Conservation (phyloP, 495 filamentous ascomycete genomes). For the Penicillium roqueforti region DNA sequence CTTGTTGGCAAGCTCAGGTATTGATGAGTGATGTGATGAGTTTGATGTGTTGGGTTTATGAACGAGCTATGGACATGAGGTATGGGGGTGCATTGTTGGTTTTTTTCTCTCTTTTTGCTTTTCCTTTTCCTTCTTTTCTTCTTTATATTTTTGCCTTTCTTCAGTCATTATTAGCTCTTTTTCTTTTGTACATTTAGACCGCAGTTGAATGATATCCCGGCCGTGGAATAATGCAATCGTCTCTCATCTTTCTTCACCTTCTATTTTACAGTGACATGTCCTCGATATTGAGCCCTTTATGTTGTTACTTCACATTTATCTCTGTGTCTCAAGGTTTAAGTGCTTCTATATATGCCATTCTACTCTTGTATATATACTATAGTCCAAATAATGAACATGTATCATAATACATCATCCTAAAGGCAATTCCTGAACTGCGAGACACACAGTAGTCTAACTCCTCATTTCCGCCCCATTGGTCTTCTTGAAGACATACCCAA, state of each 20-base stretch:
- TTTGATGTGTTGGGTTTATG: background rate
- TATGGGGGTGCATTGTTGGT: slow-evolving; percentile 4
- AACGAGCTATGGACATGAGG: slow-evolving; percentile 7
- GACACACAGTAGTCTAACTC: background rate
- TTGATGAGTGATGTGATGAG: slow-evolving; percentile 20
- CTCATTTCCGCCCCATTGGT: slow-evolving; percentile 30
- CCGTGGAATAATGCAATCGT: background rate
- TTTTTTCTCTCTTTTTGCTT: slow-evolving; percentile 1
- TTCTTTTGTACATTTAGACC: slow-evolving; percentile 17
- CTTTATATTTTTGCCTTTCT: slow-evolving; percentile 6
- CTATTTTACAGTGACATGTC: background rate
- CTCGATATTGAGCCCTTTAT: too few relatives aligned
- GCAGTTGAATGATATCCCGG: slow-evolving; percentile 2
- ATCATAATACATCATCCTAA: background rate
- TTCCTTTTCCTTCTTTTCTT: slow-evolving; percentile 1
- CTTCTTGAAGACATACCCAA: slow-evolving; percentile 70
- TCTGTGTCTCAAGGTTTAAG: background rate
- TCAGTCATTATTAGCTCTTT: slow-evolving; percentile 5
- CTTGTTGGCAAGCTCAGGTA: slow-evolving; percentile 58
- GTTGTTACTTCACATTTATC: background rate
- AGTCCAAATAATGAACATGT: background rate
- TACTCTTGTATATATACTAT: background rate
- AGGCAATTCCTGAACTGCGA: background rate
- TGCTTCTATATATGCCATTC: background rate
- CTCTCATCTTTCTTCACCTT: background rate